Conservation (phyloP, 495 filamentous ascomycete genomes). For the Penicillium herquei region DNA sequence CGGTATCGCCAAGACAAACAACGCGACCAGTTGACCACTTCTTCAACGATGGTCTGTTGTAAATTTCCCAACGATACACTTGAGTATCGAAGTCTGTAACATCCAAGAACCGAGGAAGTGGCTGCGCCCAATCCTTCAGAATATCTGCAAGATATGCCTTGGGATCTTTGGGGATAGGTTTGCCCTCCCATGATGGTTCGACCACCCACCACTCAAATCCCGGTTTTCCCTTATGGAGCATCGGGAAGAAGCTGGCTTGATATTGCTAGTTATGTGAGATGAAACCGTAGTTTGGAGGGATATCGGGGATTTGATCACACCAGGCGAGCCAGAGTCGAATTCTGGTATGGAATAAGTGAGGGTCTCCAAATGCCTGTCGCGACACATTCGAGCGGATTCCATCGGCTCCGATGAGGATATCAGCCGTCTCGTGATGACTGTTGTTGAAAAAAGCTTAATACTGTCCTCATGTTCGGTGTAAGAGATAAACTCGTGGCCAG, state of each 20-base stretch:
- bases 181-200: constrained; percentile 18
- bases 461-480: constrained; percentile 8
- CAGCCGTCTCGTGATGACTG: constrained; percentile 10
- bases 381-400: constrained; percentile 18
- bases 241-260: constrained; percentile 21
- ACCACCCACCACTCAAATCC: constrained; percentile 26
- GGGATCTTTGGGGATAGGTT: constrained; percentile 15
- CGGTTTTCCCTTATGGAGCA: constrained; percentile 19
- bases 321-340: constrained; percentile 21
- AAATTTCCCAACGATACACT: constrained; percentile 23
- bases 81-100: constrained; percentile 17
- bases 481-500: constrained; percentile 10
- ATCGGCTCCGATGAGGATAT: constrained; percentile 19
- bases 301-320: constrained; percentile 18
- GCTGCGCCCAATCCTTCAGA: constrained; percentile 17
- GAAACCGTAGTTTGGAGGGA: constrained; percentile 9
- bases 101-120: constrained; percentile 16
- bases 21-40: constrained; percentile 20
- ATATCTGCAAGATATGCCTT: constrained; percentile 13
- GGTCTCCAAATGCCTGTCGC: constrained; percentile 19
- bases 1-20: constrained; percentile 18
- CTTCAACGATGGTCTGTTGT: constrained; percentile 17
- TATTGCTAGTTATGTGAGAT: constrained; percentile 16
- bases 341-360: constrained; percentile 12
- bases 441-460: constrained; percentile 13